phyloP scores from a whole-genome alignment of 2,329 filamentous ascomycete species.

The Sarocladium kiliense region DNA sequence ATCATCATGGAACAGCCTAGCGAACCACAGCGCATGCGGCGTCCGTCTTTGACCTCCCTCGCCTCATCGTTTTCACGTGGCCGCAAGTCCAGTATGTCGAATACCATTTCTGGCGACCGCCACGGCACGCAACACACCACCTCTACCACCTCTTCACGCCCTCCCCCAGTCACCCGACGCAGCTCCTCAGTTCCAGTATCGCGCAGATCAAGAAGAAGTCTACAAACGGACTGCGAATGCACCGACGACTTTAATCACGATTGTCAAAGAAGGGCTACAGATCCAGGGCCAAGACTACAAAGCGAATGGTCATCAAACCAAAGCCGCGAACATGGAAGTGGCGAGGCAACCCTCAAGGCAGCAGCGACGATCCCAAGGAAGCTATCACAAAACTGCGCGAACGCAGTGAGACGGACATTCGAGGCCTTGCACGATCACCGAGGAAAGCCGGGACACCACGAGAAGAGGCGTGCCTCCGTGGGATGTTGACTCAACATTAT shows the following conservation, averaged over 20 bases:
- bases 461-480: neutral
- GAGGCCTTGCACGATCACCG: neutral
- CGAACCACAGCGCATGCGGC: neutral
- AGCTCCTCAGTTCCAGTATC: neutral
- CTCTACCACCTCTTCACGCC: neutral
- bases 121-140: neutral
- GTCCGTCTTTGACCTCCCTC: neutral
- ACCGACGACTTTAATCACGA: neutral
- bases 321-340: neutral
- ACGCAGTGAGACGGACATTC: slow-evolving; percentile 2
- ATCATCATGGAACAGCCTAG: neutral
- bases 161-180: neutral
- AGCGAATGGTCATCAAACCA: neutral
- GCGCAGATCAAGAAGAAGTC: neutral
- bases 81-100: neutral
- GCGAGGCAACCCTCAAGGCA: neutral
- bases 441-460: neutral
- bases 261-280: neutral
- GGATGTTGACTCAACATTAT: neutral
- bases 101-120: neutral
- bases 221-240: neutral
- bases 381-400: neutral
- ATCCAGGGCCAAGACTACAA: neutral
- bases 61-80: neutral
- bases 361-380: neutral